Evolutionary conservation across 345 rosid genomes (phyloP).

Genomic region (Adansonia digitata): DNA sequence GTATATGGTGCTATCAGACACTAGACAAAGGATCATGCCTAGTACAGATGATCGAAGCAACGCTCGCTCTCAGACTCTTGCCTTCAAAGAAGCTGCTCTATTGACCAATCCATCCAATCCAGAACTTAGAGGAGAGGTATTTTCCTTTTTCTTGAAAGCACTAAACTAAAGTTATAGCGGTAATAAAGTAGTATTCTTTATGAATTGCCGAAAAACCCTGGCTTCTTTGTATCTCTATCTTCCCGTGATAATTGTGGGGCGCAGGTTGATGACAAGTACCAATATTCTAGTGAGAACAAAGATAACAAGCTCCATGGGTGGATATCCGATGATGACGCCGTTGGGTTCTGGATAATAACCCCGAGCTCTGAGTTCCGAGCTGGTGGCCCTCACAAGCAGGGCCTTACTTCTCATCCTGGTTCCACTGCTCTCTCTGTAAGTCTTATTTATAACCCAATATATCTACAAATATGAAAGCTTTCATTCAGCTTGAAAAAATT

Average conservation of each 20-base stretch:
- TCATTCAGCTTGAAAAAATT: not conserved
- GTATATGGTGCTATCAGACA: slow-evolving; percentile 74
- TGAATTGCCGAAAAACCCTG: no score
- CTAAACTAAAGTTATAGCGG: no score
- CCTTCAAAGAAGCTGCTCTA: slow-evolving; percentile 83
- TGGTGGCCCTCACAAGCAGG: slow-evolving; percentile 81
- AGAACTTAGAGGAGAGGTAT: slow-evolving; percentile 67
- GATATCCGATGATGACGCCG: slow-evolving; percentile 38
- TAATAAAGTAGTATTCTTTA: no score
- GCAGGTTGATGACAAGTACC: slow-evolving; percentile 92
- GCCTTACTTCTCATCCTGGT: slow-evolving; percentile 79
- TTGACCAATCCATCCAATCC: slow-evolving; percentile 53
- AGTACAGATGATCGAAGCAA: slow-evolving; percentile 35
- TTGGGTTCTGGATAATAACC: slow-evolving; percentile 91
- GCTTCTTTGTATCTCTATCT: not conserved
- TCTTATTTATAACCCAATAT: not conserved
- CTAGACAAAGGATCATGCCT: slow-evolving; percentile 71
- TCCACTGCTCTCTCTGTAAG: slow-evolving; percentile 62
- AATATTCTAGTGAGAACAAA: slow-evolving; percentile 53
- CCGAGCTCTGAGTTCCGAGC: slow-evolving; percentile 61
- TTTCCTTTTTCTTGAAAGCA: no score
- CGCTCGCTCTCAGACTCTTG: slow-evolving; percentile 37
- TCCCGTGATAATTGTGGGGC: slow-evolving; percentile 14
- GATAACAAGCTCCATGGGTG: slow-evolving; percentile 77
- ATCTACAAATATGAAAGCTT: not conserved